Evolutionary conservation across 768 basidiomycete species (phyloP).

Genomic region (Boletus rubroflammeus): DNA sequence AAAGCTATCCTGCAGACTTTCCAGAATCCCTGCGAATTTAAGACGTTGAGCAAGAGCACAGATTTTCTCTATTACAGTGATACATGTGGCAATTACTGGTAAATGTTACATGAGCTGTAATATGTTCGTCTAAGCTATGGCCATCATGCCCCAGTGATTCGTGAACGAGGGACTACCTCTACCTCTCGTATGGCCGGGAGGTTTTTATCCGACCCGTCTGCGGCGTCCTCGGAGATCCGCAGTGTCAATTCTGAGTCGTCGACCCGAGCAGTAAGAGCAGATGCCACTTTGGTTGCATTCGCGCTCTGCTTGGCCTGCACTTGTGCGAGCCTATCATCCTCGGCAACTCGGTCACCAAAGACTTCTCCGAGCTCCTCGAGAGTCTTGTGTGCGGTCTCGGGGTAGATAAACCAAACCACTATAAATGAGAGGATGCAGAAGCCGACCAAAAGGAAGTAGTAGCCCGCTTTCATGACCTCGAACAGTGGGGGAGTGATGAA

Average conservation of each 20-base stretch:
- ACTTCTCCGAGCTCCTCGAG: conserved; percentile 49
- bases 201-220: conserved; percentile 18
- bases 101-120: neutral
- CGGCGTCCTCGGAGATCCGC: conserved; percentile 17
- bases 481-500: conserved; percentile 60
- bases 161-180: conserved; percentile 13
- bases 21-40: conserved; percentile 28
- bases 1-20: conserved; percentile 34
- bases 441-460: conserved; percentile 50
- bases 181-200: conserved; percentile 9
- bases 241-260: conserved; percentile 28
- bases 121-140: neutral
- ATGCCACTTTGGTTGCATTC: conserved; percentile 4
- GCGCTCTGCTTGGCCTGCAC: conserved; percentile 14
- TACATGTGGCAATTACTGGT: neutral
- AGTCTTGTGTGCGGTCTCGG: conserved; percentile 45
- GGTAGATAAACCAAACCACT: conserved; percentile 46
- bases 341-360: conserved; percentile 39
- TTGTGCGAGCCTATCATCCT: conserved; percentile 22
- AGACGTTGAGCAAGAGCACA: neutral
- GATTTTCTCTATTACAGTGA: neutral
- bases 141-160: conserved; percentile 4
- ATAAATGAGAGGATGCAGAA: conserved; percentile 44
- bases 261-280: conserved; percentile 13
- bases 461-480: conserved; percentile 42